Evolutionary conservation across 2,329 filamentous ascomycete species (phyloP).

Genomic region (Ophiosphaerella narmari): DNA sequence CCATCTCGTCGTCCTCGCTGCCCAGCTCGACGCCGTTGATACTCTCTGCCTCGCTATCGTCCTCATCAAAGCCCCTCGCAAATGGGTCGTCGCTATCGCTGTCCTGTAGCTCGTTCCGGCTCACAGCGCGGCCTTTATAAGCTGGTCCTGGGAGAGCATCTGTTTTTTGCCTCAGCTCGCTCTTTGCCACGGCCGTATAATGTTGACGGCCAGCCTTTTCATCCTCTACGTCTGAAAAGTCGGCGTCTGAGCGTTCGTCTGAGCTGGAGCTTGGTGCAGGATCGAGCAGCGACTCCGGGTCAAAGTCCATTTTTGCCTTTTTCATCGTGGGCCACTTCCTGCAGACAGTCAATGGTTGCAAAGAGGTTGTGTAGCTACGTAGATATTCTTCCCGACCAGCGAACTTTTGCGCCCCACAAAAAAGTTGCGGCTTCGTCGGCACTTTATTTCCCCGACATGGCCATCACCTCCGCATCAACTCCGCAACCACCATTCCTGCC

Average conservation of each 20-base stretch:
- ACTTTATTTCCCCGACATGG: slow-evolving; percentile 20
- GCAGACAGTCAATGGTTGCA: background rate
- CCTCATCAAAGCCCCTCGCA: slow-evolving; percentile 50
- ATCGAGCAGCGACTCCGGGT: slow-evolving; percentile 71
- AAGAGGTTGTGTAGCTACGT: slow-evolving; percentile 4
- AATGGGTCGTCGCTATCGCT: slow-evolving; percentile 57
- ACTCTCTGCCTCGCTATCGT: slow-evolving; percentile 41
- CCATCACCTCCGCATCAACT: slow-evolving; percentile 29
- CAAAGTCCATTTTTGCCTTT: slow-evolving; percentile 63
- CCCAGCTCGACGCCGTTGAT: slow-evolving; percentile 3
- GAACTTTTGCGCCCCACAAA: slow-evolving; percentile 32
- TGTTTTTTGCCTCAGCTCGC: slow-evolving; percentile 77
- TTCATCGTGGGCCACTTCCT: slow-evolving; percentile 23
- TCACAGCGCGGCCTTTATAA: slow-evolving; percentile 79
- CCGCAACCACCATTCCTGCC: slow-evolving; percentile 11
- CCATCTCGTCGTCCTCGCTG: slow-evolving; percentile 46
- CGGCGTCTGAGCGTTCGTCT: slow-evolving; percentile 60
- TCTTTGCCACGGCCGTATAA: slow-evolving; percentile 83
- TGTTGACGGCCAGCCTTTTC: slow-evolving; percentile 76
- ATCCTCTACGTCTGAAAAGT: slow-evolving; percentile 44
- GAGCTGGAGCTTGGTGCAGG: slow-evolving; percentile 61
- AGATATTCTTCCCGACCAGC: slow-evolving; percentile 9
- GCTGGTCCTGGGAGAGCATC: slow-evolving; percentile 72
- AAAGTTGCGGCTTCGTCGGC: slow-evolving; percentile 31
- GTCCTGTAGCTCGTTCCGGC: slow-evolving; percentile 64